These are phyloP conservation scores for Aspergillus flavus DNA, from an alignment of 2,329 filamentous ascomycete species.

Conservation along the genomic window DNA sequence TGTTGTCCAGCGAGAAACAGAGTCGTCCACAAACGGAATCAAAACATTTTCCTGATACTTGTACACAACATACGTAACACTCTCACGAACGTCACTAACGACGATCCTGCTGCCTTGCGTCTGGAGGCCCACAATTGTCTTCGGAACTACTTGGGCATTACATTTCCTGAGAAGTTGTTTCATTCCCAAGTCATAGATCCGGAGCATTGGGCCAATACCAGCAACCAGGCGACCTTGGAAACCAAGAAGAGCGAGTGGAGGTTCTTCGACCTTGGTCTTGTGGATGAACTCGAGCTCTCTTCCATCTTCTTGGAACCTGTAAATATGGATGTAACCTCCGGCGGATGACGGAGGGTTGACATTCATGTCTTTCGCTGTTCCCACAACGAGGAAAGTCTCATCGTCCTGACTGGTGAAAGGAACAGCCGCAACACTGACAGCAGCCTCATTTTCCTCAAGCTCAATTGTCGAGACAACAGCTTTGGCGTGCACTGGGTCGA, in stretches of 20 bases:
- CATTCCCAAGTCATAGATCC: slow-evolving; percentile 91
- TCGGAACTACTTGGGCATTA: slow-evolving; percentile 75
- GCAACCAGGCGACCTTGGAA: slow-evolving; percentile 90
- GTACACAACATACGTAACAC: slow-evolving; percentile 89
- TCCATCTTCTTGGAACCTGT: slow-evolving; percentile 86
- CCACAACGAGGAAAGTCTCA: slow-evolving; percentile 89
- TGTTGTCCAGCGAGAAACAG: slow-evolving; percentile 85
- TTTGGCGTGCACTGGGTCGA: slow-evolving; percentile 80
- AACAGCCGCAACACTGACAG: slow-evolving; percentile 81
- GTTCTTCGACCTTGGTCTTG: slow-evolving; percentile 89
- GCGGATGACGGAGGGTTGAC: slow-evolving; percentile 74
- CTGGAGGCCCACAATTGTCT: slow-evolving; percentile 84
- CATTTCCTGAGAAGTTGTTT: slow-evolving; percentile 90
- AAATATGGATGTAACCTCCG: slow-evolving; percentile 87
- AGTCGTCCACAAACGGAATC: slow-evolving; percentile 92
- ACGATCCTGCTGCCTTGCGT: slow-evolving; percentile 90
- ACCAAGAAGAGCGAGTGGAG: slow-evolving; percentile 82
- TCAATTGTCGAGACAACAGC: slow-evolving; percentile 76
- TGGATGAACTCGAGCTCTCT: slow-evolving; percentile 90
- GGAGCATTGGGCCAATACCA: slow-evolving; percentile 80
- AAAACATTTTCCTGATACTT: slow-evolving; percentile 89
- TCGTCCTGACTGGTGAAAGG: slow-evolving; percentile 86
- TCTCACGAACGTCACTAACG: slow-evolving; percentile 90
- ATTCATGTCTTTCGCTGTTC: slow-evolving; percentile 87
- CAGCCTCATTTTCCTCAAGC: slow-evolving; percentile 85